Conservation (phyloP, 768 basidiomycete species). For the Glaciozyma antarctica region DNA sequence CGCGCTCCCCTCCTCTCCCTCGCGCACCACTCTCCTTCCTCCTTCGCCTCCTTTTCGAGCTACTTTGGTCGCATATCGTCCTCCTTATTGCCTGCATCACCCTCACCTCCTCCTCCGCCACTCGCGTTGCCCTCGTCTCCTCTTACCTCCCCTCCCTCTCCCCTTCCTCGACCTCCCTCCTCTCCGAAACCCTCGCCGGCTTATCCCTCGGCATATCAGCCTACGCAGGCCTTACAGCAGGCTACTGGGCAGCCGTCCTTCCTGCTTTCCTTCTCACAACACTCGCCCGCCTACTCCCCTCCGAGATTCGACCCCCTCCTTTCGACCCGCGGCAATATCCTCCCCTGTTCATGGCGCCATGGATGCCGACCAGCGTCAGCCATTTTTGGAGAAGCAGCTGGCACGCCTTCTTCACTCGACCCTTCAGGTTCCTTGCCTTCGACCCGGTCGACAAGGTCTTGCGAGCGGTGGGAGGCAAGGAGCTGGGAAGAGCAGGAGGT, state of each 20-base stretch:
- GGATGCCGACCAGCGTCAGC: slow-evolving; percentile 3
- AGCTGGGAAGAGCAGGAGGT: not conserved
- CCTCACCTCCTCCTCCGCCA: slow-evolving; percentile 14
- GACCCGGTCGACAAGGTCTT: slow-evolving; percentile 3
- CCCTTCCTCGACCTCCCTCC: not conserved
- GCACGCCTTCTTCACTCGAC: slow-evolving; percentile 18
- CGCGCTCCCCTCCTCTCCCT: slow-evolving; percentile 2
- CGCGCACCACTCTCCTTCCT: slow-evolving; percentile 1
- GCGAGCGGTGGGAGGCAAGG: not conserved
- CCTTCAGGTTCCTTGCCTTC: slow-evolving; percentile 26
- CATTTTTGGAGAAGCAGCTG: slow-evolving; percentile 20
- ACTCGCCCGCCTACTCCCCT: no score
- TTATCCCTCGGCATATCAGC: no score
- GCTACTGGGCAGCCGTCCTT: no score
- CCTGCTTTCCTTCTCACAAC: no score
- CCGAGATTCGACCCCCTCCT: not conserved
- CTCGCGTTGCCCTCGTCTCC: slow-evolving; percentile 5
- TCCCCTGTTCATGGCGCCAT: slow-evolving; percentile 12
- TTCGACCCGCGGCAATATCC: slow-evolving; percentile 24
- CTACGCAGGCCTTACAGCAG: no score
- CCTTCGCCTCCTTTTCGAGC: slow-evolving; percentile 10
- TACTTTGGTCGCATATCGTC: slow-evolving; percentile 15
- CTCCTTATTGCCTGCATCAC: slow-evolving; percentile 23
- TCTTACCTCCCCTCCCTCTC: not conserved
- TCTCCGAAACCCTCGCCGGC: no score